Evolutionary conservation across 371 early-diverging fungal species (phyloP), one percentile per base, ranked within the genome.

Genomic region (Apophysomyces trapeziformis): DNA sequence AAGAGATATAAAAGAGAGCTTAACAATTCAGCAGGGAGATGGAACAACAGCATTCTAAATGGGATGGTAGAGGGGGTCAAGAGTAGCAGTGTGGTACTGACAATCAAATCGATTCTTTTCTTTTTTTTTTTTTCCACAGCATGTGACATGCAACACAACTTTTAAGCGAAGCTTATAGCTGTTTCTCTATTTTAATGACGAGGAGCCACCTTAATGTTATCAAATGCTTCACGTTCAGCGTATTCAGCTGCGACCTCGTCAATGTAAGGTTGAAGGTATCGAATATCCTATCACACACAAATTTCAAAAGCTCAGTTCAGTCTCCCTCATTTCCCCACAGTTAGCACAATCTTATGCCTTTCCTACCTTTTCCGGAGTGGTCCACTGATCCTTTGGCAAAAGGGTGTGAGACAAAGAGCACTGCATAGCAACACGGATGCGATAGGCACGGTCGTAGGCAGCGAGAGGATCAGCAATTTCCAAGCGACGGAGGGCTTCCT

Each of bases 401-500:
- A 89, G 80, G 57, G 77, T 73, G 80, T 96, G 93, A 32, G 85
- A 79, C 66, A 90, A 75, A 38, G 92, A 90, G 66, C 87, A 85
- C 79, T 93, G 91, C 78, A 90, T 86, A 21, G 96, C 97, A 57
- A 89, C 80, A 71, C 91, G 87, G 74, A 92, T 85, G 71, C 98
- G 94, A 83, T 88, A 95, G 64, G 87, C 82, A 74, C 98, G 92
- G 62, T 85, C 91, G 71, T 88, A 86, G 37, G 78, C 79, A 67
- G 90, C 94, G 38, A 88, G 75, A 38, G 84, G 84, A 16, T 78
- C 73, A 44, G 78, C 74, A 44, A 86, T 89, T 38, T 92, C 87
- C 37, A 98, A 85, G 54, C 98, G 92, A 68, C 90, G 84, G 61
- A 98, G 76, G 37, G 98, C 98, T 78, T 95, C 94, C 74, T 90